phyloP scores from a whole-genome alignment of 768 basidiomycete genomes.

The Lactarius akahatsu region DNA sequence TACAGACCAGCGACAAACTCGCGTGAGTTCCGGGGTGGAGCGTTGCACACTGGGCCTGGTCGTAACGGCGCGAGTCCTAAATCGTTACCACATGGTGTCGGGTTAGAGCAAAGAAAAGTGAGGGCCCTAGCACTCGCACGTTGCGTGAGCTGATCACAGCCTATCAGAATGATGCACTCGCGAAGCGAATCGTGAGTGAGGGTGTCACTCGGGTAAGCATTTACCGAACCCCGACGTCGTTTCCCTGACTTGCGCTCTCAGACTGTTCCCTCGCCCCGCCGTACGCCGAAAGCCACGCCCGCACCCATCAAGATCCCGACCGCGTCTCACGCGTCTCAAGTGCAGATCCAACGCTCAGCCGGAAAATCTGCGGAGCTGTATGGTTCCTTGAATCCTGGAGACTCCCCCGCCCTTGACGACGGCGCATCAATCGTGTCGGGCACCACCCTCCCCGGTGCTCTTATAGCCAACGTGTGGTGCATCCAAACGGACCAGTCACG shows the following conservation, averaged over 20 bases:
- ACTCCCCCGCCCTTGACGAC: slow-evolving; percentile 24
- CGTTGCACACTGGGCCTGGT: background rate
- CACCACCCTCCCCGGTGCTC: slow-evolving; percentile 24
- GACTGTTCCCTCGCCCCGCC: background rate
- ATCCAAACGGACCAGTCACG: slow-evolving; percentile 12
- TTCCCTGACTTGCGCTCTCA: background rate
- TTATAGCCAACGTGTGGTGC: slow-evolving; percentile 18
- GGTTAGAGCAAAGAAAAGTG: background rate
- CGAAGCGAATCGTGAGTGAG: background rate
- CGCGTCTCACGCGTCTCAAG: background rate
- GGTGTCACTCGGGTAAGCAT: background rate
- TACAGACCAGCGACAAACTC: background rate
- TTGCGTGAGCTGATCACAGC: slow-evolving; percentile 1
- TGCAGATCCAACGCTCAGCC: slow-evolving; percentile 21
- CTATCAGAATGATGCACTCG: slow-evolving; percentile 3
- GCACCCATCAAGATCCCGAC: slow-evolving; percentile 27
- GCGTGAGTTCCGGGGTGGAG: background rate
- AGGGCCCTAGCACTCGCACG: background rate
- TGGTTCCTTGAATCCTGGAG: background rate
- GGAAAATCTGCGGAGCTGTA: slow-evolving; percentile 6
- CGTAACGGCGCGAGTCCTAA: background rate
- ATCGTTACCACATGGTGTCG: background rate
- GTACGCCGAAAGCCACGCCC: slow-evolving; percentile 10
- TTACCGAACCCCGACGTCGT: background rate
- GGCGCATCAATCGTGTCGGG: slow-evolving; percentile 21